Base-by-base conservation (phyloP, 345 rosid genomes). In the Lepidium aucheri region DNA sequence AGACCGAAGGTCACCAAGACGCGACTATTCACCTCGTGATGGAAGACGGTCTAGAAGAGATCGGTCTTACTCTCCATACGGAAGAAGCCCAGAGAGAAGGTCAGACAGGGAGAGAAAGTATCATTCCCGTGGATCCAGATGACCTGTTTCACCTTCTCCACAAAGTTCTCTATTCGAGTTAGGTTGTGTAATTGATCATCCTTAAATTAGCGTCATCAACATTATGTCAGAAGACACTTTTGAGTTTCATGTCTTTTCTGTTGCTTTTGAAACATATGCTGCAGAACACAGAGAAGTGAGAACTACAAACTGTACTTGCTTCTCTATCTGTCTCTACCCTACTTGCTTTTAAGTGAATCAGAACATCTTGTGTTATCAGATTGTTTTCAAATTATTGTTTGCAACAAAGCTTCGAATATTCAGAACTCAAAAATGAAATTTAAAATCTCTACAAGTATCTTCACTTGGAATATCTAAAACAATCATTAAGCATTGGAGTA, bases 11-110 rank as follows among this genome's bases (percentile, higher is more conserved):
- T 85, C 96, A 69, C 96, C 98, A 16, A 91, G 89, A 75, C 85
- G 81, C 42, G 94, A 84, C 40, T 81, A 84, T 75, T 89, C 95
- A 74, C 84, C 96, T 26, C 91, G 92, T 9, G 86, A 75, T 44
- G 78, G 82, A 77, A 85, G 92, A 81, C 84, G 93, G 61, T 78
- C 92, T 24, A 90, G 88, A 80, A 83, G 95, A 87, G 97, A 86
- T 9, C 68, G 93, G 13, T 89, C 98, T 22, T 85, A 81, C 76
- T 89, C 89, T 51, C 89, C 89, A 26, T 68, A 70, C 41, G 81
- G 80, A 51, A 78, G 90, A 51, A 78, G 87, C 61, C 79, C 77
- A 15, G 83, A 63, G 45, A 74, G 78, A 70, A 72, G 77, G 63
- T 59, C 81, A 35, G 75, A 53, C 17, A 75, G 79, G 40, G 80